A percentile compares a stretch with the other conserved stretches of the same genome.
These are phyloP conservation scores for Stemphylium vesicarium DNA, from an alignment of 2,329 filamentous ascomycete genomes.

Conservation along the genomic window DNA sequence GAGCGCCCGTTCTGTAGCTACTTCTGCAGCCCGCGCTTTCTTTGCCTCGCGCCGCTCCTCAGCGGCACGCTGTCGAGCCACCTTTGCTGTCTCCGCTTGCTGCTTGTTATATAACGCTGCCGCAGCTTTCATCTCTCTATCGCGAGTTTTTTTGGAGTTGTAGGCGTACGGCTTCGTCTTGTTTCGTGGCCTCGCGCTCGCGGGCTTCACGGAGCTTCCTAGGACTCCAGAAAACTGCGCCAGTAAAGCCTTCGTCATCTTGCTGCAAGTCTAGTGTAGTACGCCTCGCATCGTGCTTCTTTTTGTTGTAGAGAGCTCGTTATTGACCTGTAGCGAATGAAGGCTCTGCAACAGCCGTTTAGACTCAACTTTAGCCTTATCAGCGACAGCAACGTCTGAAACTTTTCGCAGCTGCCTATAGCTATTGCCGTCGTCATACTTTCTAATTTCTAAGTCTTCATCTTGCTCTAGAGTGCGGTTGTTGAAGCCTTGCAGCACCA, in stretches of 20 bases:
- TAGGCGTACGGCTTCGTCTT: background rate
- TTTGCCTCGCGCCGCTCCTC: background rate
- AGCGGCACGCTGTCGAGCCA: background rate
- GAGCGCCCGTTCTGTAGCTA: background rate
- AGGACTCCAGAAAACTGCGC: background rate
- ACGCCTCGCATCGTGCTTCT: background rate
- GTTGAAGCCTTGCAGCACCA: background rate
- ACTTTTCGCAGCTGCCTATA: background rate
- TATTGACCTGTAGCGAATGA: too few relatives aligned
- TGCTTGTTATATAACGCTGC: background rate
- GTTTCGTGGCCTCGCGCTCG: background rate
- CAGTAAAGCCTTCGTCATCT: background rate
- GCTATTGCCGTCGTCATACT: background rate
- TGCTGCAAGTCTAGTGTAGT: background rate
- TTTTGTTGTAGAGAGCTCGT: background rate
- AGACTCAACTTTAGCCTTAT: background rate
- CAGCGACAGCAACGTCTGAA: background rate
- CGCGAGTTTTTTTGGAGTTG: background rate
- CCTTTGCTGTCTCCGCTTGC: background rate
- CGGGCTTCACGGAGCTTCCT: background rate
- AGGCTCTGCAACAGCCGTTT: background rate
- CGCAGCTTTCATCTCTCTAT: background rate
- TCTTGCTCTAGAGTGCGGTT: background rate
- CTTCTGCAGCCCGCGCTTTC: background rate
- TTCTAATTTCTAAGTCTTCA: background rate